Base-by-base conservation (phyloP, 2,329 filamentous ascomycete genomes). In the Pseudogymnoascus sp. region DNA sequence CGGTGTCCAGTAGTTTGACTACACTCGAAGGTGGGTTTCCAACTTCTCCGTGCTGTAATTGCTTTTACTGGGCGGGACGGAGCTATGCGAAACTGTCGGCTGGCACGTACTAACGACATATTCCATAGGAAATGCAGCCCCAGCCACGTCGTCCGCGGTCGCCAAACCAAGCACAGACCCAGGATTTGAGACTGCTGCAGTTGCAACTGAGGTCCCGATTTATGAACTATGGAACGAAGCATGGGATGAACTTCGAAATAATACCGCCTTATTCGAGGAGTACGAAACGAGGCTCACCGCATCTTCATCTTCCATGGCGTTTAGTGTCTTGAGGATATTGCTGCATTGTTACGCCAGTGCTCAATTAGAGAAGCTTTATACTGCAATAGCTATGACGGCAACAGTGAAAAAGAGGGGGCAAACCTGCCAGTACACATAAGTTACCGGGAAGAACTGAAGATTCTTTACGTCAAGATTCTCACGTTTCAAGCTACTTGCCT, bases 361-460 rank as follows among this genome's bases (percentile, higher is more conserved):
- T 59, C 52, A 12, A 64, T 66, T 41, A 58, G 65, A 55, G 65
- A 67, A 52, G 55, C 52, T 6, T 59, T 67, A 1, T 66, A 67
- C 31, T n/a, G 10, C 3, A 60, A 58, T 3, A 61, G 59, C 2
- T 64, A 59, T 19, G 62, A 62, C 26, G 23, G 23, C 2, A 35
- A 49, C 2, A 59, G 12, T 12, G 43, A 43, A 6, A 16, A 26
- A 35, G 12, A 45, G 19, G 37, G 21, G 6, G n/a, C 43, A n/a
- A 49, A 49, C 23, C n/a, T 49, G 16, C 11, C 35, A 21, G 58
- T 41, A 11, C 43, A 45, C 7, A 60, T 8, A 12, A 52, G 14
- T 14, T 66, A 66, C 35, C 31, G 60, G 19, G 63, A 62, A 10
- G 61, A 33, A 4, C 59, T 65, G 23, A 58, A 66, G 35, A 23